These are phyloP conservation scores for Trametes coccinea DNA, from an alignment of 768 basidiomycete genomes.

Conservation along the genomic window DNA sequence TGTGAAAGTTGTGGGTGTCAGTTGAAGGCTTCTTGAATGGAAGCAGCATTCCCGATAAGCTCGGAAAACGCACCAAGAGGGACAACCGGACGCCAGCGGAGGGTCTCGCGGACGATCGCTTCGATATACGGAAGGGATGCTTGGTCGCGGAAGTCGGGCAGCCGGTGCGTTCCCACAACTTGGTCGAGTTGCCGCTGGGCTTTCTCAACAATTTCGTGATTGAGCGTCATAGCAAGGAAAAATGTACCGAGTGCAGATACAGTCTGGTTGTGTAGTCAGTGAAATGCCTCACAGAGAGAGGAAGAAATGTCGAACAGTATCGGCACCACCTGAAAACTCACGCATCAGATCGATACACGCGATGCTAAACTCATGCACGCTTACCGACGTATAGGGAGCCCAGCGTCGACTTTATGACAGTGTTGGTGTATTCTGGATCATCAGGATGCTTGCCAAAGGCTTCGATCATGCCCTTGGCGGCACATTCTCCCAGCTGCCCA, in stretches of 20 bases:
- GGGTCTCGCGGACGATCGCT: conserved; percentile 28
- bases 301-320: background rate
- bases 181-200: conserved; percentile 35
- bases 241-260: conserved; percentile 33
- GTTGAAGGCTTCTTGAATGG: too few relatives aligned
- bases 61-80: conserved; percentile 30
- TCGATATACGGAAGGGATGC: conserved; percentile 28
- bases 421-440: background rate
- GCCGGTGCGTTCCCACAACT: conserved; percentile 26
- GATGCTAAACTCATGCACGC: background rate
- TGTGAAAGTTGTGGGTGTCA: background rate
- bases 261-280: conserved; percentile 23
- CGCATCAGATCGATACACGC: background rate
- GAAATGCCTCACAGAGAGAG: too few relatives aligned
- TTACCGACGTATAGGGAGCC: conserved; percentile 11
- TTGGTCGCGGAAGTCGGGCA: conserved; percentile 31
- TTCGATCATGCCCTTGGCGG: conserved; percentile 15
- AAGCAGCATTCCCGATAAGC: background rate
- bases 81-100: conserved; percentile 38
- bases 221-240: conserved; percentile 39
- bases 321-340: conserved; percentile 4
- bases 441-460: background rate
- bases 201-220: conserved; percentile 32
- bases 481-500: conserved; percentile 6
- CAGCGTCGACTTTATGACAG: conserved; percentile 9